Base-by-base conservation (phyloP, 495 filamentous ascomycete genomes). In the Xylaria curta region DNA sequence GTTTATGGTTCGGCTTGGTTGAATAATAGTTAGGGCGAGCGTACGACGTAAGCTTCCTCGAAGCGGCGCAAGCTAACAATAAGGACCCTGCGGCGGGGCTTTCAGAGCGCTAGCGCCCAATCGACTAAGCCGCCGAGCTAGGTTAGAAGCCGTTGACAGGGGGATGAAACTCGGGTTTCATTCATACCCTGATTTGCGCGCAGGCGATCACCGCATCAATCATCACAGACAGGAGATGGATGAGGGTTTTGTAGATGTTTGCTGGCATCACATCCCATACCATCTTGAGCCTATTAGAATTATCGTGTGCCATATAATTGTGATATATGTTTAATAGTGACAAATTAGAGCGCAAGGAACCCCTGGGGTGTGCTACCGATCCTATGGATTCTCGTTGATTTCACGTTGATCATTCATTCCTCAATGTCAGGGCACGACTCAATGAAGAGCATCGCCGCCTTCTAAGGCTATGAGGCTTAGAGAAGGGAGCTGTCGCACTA, bases 91-190 rank as follows among this genome's bases (percentile, higher is more conserved):
- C 44, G 36, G 26, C 31, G 44, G 24, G 47, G 47, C 33, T 26
- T 13, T 44, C 9, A 6, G 49, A 40, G 33, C 33, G 33, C 58
- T 13, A 26, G 17, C 28, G 4, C 56, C 65, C 65, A 67, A 67
- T 67, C 21, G 49, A 56, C 47, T n/a, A 3, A 69, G 56, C 66
- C 66, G 66, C 38, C 54, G 42, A 60, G 38, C 38, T 17, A 40
- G 17, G 31, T 19, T 13, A 33, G 66, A 60, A 59, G 66, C 33
- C 38, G 54, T 26, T 60, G 66, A 24, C 40, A 31, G 60, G 66
- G 66, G 54, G 21, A 15, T 60, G 66, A 69, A 60, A 69, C 66
- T 10, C 53, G 54, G 60, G 38, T 42, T 42, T 42, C 36, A 38
- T 60, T 60, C 66, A 69, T 38, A 47, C 66, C 65, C 65, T 67